These are phyloP conservation scores for Amanita brunnescens DNA, from an alignment of 768 basidiomycete species.

Conservation along the genomic window DNA sequence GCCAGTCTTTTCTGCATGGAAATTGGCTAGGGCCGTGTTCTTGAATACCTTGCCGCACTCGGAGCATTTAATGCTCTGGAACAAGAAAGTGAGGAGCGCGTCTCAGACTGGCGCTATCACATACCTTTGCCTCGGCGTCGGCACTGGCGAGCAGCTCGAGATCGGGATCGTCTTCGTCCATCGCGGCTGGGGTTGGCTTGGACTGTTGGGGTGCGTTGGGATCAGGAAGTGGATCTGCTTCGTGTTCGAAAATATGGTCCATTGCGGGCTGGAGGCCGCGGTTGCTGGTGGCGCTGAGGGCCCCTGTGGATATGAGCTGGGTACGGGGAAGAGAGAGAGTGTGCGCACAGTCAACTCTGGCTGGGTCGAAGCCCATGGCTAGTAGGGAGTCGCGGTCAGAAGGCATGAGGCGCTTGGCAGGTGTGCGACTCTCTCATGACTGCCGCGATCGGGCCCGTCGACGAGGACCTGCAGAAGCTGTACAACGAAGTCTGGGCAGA, in stretches of 20 bases:
- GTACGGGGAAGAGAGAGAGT: conserved; percentile 8
- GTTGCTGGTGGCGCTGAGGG: conserved; percentile 73
- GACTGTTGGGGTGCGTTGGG: too few species aligned
- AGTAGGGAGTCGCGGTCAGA: conserved; percentile 69
- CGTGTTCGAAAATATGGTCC: conserved; percentile 83
- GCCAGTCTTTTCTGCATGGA: conserved; percentile 90
- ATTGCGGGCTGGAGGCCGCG: conserved; percentile 86
- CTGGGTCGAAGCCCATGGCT: conserved; percentile 80
- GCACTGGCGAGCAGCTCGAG: neutral
- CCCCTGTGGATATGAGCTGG: conserved; percentile 48
- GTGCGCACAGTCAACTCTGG: conserved; percentile 70
- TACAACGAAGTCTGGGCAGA: conserved; percentile 71
- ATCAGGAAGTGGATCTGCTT: conserved; percentile 68
- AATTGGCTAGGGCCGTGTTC: conserved; percentile 83
- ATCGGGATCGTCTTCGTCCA: conserved; percentile 72
- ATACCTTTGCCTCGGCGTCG: conserved; percentile 57
- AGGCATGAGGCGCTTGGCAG: conserved; percentile 25
- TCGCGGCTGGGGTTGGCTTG: conserved; percentile 29
- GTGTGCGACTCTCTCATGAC: conserved; percentile 2
- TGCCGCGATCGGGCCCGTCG: conserved; percentile 31
- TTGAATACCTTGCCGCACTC: conserved; percentile 81
- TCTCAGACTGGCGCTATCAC: neutral
- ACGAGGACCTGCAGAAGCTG: conserved; percentile 64
- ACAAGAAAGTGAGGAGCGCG: neutral
- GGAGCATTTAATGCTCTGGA: conserved; percentile 77